These are phyloP conservation scores for Penicillium samsonianum DNA, from an alignment of 495 filamentous ascomycete genomes.

Conservation along the genomic window DNA sequence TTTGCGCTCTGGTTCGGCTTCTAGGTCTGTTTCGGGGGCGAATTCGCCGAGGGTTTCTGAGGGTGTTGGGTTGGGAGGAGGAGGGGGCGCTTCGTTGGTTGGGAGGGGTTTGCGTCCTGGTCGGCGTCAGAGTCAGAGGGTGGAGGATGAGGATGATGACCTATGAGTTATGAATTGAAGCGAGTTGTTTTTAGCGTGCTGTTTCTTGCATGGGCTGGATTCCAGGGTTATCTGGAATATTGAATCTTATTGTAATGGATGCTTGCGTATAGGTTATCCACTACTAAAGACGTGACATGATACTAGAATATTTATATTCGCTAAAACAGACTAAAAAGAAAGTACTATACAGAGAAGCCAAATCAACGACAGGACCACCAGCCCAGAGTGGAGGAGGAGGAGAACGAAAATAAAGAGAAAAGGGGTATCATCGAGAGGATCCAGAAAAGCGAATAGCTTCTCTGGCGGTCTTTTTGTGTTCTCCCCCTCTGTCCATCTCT, in stretches of 20 bases:
- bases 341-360: constrained; percentile 26
- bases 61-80: too few species aligned
- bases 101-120: not conserved
- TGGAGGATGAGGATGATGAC: constrained; percentile 5
- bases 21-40: not conserved
- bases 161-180: not conserved
- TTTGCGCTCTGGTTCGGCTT: constrained; percentile 12
- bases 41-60: constrained; percentile 1
- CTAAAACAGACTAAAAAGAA: constrained; percentile 20
- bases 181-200: not conserved
- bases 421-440: constrained; percentile 10
- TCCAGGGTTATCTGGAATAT: too few species aligned
- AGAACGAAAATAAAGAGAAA: constrained; percentile 10
- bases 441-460: constrained; percentile 1
- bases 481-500: not conserved
- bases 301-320: constrained; percentile 18
- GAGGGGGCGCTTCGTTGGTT: not conserved
- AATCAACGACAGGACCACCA: constrained; percentile 8
- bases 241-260: not conserved
- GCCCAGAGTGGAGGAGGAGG: constrained; percentile 7
- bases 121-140: not conserved
- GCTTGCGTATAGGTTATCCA: not conserved
- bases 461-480: constrained; percentile 1
- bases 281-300: not conserved
- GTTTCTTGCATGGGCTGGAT: not conserved